Evolutionary conservation across 164 flowering plant genomes (phyloP), one percentile per base, ranked within the genome.

Genomic region (Chimonanthus salicifolius): DNA sequence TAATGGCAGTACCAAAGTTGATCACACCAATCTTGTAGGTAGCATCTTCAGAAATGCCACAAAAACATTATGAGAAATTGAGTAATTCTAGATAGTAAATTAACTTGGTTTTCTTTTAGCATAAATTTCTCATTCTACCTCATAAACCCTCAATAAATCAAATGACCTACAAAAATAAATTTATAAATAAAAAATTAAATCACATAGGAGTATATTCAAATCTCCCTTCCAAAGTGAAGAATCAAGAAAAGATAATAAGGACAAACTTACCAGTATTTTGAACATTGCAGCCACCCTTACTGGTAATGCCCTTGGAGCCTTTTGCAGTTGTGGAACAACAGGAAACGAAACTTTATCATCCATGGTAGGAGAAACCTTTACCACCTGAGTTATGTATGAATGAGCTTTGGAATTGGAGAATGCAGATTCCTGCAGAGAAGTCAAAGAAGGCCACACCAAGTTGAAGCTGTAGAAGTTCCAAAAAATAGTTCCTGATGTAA

Each of bases 211-310:
- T 44, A 66, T 44, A 20, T 54, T 54, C 16, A 66, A 11, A 4
- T 46, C 68, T 6, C 10, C 60, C 16, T 54, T 54, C 60, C 2
- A n/a, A 33, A 33, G 33, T 33, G 60, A 54, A 54, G 16, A 54
- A n/a, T 54, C 16, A 54, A 54, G 1, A 54, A 49, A 54, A 54
- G 16, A 54, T 54, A n/a, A 54, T 54, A 54, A 54, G 10, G 11
- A 48, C 6, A 68, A 16, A 79, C 98, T 83, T 76, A 96, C 99
- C 88, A 96, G 80, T 74, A 96, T 78, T 84, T 87, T 94, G 68
- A 80, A 81, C 98, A 96, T 88, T 68, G 89, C 82, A 75, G 94
- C 92, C 49, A 91, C 87, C 82, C 98, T 85, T 67, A 83, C 6
- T 20, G 95, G 94, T 79, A 94, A 80, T 20, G 77, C 68, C 83